These are phyloP conservation scores for Bolboschoenus planiculmis DNA, from an alignment of 176 grass and related monocot genomes.

Conservation along the genomic window DNA sequence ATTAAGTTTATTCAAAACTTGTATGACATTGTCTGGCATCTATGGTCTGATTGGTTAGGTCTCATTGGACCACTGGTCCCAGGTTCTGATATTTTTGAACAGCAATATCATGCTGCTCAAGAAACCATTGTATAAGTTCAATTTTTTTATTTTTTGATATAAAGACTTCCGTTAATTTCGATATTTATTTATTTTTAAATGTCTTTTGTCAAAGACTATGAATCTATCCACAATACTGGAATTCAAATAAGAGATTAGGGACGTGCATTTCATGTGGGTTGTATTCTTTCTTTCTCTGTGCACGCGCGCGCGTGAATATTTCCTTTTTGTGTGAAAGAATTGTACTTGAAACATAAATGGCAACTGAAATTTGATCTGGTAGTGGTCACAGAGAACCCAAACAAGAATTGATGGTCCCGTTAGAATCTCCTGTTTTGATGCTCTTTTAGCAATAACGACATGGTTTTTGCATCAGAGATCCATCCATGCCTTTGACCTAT, in stretches of 20 bases:
- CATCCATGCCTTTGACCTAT: slow-evolving; percentile 17
- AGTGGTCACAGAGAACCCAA: background rate
- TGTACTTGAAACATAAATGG: background rate
- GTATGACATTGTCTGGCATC: background rate
- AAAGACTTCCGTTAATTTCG: no score
- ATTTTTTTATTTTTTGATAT: no score
- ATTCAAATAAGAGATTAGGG: no score
- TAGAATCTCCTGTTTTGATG: slow-evolving; percentile 16
- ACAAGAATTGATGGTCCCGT: background rate
- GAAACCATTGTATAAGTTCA: background rate
- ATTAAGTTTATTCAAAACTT: background rate
- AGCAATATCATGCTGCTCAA: background rate
- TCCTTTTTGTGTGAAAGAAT: background rate
- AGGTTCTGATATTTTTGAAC: background rate
- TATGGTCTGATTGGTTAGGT: slow-evolving; percentile 1
- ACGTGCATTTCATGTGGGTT: no score
- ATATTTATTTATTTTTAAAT: background rate
- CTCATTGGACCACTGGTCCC: slow-evolving; percentile 18
- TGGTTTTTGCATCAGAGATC: slow-evolving; percentile 19
- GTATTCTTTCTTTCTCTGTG: no score
- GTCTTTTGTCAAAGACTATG: no score
- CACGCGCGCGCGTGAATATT: no score
- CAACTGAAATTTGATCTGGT: background rate
- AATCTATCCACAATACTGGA: no score
- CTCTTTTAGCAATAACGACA: background rate